Conservation (phyloP, 345 rosid genomes). For the Pelargonium nanum region DNA sequence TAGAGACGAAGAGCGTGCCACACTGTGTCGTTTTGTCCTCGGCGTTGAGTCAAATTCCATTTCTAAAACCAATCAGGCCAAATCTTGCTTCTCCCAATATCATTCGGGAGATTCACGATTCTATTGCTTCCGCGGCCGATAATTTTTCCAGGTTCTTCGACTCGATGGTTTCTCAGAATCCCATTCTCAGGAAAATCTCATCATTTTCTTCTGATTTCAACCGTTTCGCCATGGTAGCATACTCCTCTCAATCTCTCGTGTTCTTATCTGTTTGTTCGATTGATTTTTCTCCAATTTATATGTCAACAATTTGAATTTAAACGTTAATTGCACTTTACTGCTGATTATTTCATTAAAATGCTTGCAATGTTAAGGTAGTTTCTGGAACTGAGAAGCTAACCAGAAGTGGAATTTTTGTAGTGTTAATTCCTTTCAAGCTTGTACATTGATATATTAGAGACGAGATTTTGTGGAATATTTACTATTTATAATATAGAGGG, state of each 20-base stretch:
- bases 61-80: neutral
- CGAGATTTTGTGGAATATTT: neutral
- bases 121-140: slow-evolving; percentile 35
- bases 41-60: neutral
- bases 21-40: neutral
- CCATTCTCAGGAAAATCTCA: slow-evolving; percentile 31
- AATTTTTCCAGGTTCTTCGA: slow-evolving; percentile 26
- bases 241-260: neutral
- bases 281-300: neutral
- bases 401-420: neutral
- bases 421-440: neutral
- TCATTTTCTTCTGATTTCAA: slow-evolving; percentile 37
- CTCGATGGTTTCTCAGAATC: slow-evolving; percentile 37
- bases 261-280: neutral
- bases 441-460: neutral
- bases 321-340: too few species aligned
- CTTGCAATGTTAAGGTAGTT: neutral
- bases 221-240: slow-evolving; percentile 33
- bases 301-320: neutral
- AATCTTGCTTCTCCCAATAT: neutral
- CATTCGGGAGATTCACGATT: slow-evolving; percentile 18
- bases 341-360: too few species aligned
- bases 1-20: neutral
- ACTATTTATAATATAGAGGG: neutral
- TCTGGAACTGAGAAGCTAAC: neutral